Evolutionary conservation across 805 yeast species (phyloP).

Genomic region (Candida glaebosa): DNA sequence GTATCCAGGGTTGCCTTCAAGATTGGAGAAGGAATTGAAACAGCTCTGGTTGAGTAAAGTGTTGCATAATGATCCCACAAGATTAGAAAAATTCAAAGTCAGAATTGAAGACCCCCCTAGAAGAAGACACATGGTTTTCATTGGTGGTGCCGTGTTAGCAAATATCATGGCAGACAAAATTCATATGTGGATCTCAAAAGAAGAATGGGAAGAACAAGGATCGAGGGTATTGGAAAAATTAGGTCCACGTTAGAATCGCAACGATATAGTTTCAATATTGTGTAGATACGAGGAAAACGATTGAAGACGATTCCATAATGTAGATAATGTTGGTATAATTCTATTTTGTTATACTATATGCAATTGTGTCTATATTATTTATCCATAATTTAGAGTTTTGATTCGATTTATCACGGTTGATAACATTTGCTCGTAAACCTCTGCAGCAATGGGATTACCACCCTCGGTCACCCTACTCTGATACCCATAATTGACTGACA

Average conservation of each 20-base stretch:
- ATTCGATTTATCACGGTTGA: slow-evolving; percentile 38
- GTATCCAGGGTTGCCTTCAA: slow-evolving; percentile 97
- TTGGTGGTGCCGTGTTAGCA: slow-evolving; percentile 98
- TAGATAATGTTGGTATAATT: not conserved
- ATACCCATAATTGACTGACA: slow-evolving; percentile 73
- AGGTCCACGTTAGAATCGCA: slow-evolving; percentile 70
- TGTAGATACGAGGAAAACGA: slow-evolving; percentile 1
- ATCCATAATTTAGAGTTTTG: slow-evolving; percentile 33
- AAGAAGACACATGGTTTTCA: slow-evolving; percentile 97
- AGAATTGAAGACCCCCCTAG: slow-evolving; percentile 98
- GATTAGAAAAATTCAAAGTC: slow-evolving; percentile 89
- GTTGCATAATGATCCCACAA: slow-evolving; percentile 77
- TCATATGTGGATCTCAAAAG: slow-evolving; percentile 95
- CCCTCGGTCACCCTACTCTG: slow-evolving; percentile 36
- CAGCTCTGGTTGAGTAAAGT: slow-evolving; percentile 93
- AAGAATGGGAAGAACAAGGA: slow-evolving; percentile 98
- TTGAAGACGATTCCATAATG: not conserved
- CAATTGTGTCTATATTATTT: slow-evolving; percentile 5
- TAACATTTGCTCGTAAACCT: slow-evolving; percentile 37
- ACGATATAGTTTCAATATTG: not conserved
- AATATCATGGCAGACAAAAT: slow-evolving; percentile 98
- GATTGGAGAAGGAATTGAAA: slow-evolving; percentile 92
- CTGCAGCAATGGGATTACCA: slow-evolving; percentile 38
- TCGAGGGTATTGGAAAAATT: slow-evolving; percentile 78
- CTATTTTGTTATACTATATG: not conserved